Conservation (phyloP, 2,329 filamentous ascomycete species). For the Fulvia fulva region DNA sequence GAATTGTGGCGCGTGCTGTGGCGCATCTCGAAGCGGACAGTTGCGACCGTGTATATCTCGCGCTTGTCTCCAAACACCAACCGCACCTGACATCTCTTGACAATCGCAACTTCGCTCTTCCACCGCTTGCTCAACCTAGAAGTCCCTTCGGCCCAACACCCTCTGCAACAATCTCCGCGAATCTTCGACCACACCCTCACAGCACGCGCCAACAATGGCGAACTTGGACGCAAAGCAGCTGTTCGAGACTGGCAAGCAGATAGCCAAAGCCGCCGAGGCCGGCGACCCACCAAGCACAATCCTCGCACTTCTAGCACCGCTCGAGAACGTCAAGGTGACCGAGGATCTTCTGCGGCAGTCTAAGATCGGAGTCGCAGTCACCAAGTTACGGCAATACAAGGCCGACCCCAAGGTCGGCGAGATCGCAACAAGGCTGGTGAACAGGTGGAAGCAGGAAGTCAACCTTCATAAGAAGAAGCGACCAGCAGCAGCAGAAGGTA, state of each 20-base stretch:
- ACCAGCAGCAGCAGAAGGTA: conserved; percentile 32
- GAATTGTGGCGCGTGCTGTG: not conserved
- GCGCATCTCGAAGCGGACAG: not conserved
- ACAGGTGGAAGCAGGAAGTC: conserved; percentile 80
- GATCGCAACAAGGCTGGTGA: conserved; percentile 75
- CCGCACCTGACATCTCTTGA: not conserved
- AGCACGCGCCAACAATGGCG: conserved; percentile 15
- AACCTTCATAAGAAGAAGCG: conserved; percentile 44
- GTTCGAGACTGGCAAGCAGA: conserved; percentile 68
- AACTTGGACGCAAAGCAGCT: conserved; percentile 79
- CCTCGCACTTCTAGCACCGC: conserved; percentile 70
- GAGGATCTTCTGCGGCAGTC: conserved; percentile 89
- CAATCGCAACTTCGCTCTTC: not conserved
- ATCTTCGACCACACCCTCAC: not conserved
- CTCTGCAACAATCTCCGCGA: not conserved
- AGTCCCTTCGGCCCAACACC: not conserved
- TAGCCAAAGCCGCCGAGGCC: conserved; percentile 72
- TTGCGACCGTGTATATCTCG: not conserved
- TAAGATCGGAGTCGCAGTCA: conserved; percentile 85
- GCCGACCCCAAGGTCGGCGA: conserved; percentile 63
- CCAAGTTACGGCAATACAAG: conserved; percentile 78
- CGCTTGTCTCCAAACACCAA: not conserved
- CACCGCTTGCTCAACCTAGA: not conserved
- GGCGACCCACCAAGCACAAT: conserved; percentile 72
- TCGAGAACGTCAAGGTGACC: conserved; percentile 74